Evolutionary conservation across 2,329 filamentous ascomycete species (phyloP), one percentile per base, ranked within the genome.

Genomic region (Fusarium chuoi): DNA sequence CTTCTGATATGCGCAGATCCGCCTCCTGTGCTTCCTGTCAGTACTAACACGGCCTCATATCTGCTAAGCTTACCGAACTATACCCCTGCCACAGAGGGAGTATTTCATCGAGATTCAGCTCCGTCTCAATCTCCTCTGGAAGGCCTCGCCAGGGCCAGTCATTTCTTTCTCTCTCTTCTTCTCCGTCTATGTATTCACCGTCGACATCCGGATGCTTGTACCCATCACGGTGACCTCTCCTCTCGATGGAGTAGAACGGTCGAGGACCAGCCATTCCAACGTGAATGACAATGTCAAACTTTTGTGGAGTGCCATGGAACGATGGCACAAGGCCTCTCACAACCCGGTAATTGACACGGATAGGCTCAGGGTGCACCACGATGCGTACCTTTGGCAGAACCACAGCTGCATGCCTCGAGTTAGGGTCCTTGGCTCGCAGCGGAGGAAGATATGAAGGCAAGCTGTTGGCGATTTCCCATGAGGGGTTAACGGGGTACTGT

Each of bases 201-300:
- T 95, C 90, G n/a, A 95, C 89, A 79, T 97, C 94, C 26, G 84
- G 84, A 75, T 92, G 87, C 24, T 84, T 83, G 82, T 97, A 97
- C 8, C 92, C 92, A 75, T 93, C 90, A 42, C 93, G 88, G 78
- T 93, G 92, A 0, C 89, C 94, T 41, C 88, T 85, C 17, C 89
- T 87, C 84, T 97, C 94, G 14, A 96, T 84, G 17, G 89, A 88
- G 80, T 96, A 97, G 75, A 89, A 82, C 20, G 90, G 76, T 81
- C 87, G 75, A 83, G 89, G 78, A 81, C 92, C 79, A 80, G 94
- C 93, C 88, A 97, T 94, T 71, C 94, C 94, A 58, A 97, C 92
- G 81, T 97, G 94, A 8, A 97, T 81, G 28, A 91, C 87, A 36
- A 92, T 83, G 81, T 97, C 92, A 61, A 91, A 87, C 55, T 84